Evolutionary conservation across 2,329 filamentous ascomycete species (phyloP).

Genomic region (Penicillium glabrum): DNA sequence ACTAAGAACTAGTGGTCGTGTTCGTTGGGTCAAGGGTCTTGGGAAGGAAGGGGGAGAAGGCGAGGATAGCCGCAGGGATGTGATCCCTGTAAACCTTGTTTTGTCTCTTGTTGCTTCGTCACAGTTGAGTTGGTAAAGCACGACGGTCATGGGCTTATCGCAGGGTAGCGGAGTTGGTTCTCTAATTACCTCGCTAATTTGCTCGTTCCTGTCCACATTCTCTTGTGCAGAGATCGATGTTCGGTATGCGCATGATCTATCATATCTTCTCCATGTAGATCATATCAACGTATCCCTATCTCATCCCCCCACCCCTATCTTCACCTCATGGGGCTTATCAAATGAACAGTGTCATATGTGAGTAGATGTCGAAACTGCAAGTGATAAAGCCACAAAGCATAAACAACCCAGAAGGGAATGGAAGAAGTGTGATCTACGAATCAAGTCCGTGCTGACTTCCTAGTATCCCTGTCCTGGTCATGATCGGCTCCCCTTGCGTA

Average conservation of each 20-base stretch:
- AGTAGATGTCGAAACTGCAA: not conserved
- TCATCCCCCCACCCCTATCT: not conserved
- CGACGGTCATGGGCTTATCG: not conserved
- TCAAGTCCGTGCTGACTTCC: not conserved
- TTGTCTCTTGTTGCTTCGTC: not conserved
- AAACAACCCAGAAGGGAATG: not conserved
- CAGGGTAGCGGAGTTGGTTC: not conserved
- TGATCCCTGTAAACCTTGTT: not conserved
- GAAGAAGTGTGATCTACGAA: not conserved
- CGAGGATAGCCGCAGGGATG: constrained; percentile 1
- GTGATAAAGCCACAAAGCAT: constrained; percentile 4
- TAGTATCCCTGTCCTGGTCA: constrained; percentile 5
- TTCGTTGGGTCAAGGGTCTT: not conserved
- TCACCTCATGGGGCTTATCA: not conserved
- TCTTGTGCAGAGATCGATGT: not conserved
- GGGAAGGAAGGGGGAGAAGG: not conserved
- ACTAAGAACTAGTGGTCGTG: not conserved
- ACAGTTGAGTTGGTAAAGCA: not conserved
- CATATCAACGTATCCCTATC: not conserved
- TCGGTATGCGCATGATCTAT: not conserved
- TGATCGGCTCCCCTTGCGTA: constrained; percentile 19
- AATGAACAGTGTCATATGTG: not conserved
- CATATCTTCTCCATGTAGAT: not conserved
- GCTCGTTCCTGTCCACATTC: not conserved
- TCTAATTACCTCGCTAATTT: not conserved